phyloP scores from a whole-genome alignment of 306 rosid genomes.

The Boehmeria nivea region DNA sequence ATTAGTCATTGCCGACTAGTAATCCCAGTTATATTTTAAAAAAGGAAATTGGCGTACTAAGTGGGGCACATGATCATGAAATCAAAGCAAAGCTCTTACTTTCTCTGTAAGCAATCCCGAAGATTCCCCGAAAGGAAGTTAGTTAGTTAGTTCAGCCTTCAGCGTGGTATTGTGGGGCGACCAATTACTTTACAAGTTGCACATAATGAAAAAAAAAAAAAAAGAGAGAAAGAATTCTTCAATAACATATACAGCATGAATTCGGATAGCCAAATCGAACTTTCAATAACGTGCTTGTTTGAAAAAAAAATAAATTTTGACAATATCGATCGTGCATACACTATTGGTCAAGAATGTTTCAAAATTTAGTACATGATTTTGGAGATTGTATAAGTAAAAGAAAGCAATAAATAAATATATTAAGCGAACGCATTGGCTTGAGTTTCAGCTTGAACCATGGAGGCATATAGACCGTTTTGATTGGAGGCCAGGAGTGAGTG shows the following conservation, averaged over 20 bases:
- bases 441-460: constrained; percentile 61
- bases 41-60: no score
- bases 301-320: no score
- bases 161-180: neutral
- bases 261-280: no score
- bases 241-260: no score
- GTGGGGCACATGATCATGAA: neutral
- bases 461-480: constrained; percentile 60
- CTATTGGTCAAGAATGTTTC: no score
- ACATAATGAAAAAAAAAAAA: neutral
- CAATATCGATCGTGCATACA: no score
- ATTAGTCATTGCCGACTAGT: neutral
- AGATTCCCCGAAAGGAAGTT: neutral
- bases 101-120: constrained; percentile 1
- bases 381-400: no score
- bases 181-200: neutral
- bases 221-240: no score
- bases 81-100: neutral
- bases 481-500: constrained; percentile 51
- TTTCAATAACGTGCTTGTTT: no score
- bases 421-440: constrained; percentile 68
- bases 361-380: no score
- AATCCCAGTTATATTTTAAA: neutral
- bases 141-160: no score
- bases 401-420: no score